Base-by-base conservation (phyloP, 495 filamentous ascomycete species). In the Penicillium fimorum region DNA sequence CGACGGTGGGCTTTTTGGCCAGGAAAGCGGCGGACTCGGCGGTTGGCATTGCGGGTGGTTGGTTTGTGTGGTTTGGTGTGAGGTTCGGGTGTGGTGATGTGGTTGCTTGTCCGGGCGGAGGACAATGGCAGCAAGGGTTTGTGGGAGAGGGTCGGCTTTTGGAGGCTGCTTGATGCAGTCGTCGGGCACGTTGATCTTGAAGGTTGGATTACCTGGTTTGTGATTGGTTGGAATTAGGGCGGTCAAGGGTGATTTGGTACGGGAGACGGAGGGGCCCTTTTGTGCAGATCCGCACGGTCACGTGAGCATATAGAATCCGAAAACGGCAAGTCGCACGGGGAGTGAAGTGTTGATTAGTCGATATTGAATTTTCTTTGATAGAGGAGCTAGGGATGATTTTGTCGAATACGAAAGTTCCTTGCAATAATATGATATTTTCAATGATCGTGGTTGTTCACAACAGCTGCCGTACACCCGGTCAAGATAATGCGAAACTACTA, bases 11-110 rank as follows among this genome's bases (percentile, higher is more conserved):
- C 79, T 98, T 98, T 73, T 90, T 90, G 63, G 91, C 90, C 68
- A 94, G 85, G 84, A 97, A 98, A 64, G 84, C 78, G 64, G 82
- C 84, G 70, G 94, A 97, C 75, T 98, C 93, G 69, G 95, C 90
- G 44, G 91, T 96, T 33, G 94, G 94, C 84, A 90, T 89, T 69
- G 59, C 76, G 69, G 42, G 44, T 47, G 20, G 24, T 57, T 49
- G 18, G 29, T 13, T 55, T 63, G 17, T 18, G 15, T 20, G n/a
- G 35, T 48, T 41, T 38, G 24, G 30, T 42, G 25, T 8, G 6
- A 18, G 44, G 29, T 24, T 29, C 38, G 41, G 22, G 24, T 27
- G 10, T 22, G 51, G 25, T 17, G 7, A 22, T 37, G 47, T n/a
- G 11, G 9, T 32, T 54, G 6, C 22, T 32, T 54, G 29, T 32